Percentiles rank a stretch among this genome's conserved stretches.
phyloP scores from a whole-genome alignment of 1,139 yeast species.

The Taphrina confusa region DNA sequence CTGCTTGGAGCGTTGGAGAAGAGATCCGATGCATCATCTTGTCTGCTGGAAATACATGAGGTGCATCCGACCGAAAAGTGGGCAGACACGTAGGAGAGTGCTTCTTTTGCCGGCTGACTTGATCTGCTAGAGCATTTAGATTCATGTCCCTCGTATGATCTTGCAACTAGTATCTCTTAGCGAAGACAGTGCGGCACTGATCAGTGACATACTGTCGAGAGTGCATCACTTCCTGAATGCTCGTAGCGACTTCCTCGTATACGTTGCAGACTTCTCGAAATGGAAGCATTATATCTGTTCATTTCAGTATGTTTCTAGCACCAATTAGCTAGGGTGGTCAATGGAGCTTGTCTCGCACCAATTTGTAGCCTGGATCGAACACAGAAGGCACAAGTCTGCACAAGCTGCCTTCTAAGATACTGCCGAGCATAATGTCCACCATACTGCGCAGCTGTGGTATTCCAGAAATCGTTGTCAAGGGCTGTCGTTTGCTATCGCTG shows the following conservation, averaged over 20 bases:
- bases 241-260: too few species aligned
- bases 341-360: too few species aligned
- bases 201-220: background rate
- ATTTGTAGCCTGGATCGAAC: background rate
- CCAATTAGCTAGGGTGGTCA: too few species aligned
- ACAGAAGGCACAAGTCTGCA: background rate
- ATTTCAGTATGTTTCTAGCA: conserved; percentile 1
- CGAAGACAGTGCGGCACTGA: background rate
- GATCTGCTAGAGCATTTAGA: background rate
- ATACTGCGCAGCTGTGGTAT: background rate
- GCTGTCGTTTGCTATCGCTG: too few species aligned
- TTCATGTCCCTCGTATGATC: background rate
- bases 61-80: too few species aligned
- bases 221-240: too few species aligned
- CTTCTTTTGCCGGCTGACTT: background rate
- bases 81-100: too few species aligned
- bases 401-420: background rate
- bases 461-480: background rate
- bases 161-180: background rate
- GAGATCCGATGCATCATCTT: too few species aligned
- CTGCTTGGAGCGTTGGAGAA: too few species aligned
- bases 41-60: too few species aligned
- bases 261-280: conserved; percentile 3
- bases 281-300: background rate
- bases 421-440: too few species aligned